A percentile compares a stretch with the other conserved stretches of the same genome.
phyloP scores from a whole-genome alignment of 805 yeast genomes.

The Teunomyces lycoperdinae region DNA sequence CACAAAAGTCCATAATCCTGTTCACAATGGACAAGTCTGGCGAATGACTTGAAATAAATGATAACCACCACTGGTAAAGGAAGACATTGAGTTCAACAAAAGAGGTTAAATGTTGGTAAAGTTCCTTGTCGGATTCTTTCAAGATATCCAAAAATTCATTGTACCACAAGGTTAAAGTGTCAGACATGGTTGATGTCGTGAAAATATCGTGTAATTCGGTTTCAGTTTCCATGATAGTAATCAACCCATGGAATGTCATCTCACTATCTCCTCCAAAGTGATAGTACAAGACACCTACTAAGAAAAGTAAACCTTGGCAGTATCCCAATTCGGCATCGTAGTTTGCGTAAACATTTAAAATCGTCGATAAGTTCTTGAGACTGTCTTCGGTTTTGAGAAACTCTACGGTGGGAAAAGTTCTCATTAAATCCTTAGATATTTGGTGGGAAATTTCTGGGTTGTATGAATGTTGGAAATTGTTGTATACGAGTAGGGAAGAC shows the following conservation, averaged over 20 bases:
- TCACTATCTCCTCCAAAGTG: conserved; percentile 31
- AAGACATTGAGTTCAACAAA: conserved; percentile 45
- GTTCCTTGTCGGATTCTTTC: conserved; percentile 34
- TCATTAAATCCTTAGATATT: conserved; percentile 54
- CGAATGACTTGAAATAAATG: conserved; percentile 58
- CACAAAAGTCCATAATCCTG: conserved; percentile 49
- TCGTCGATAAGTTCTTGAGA: conserved; percentile 46
- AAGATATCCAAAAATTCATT: conserved; percentile 49
- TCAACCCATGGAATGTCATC: conserved; percentile 51
- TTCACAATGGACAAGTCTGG: conserved; percentile 49
- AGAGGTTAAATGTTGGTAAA: conserved; percentile 42
- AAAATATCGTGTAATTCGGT: conserved; percentile 48
- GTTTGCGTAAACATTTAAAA: conserved; percentile 60
- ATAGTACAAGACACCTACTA: conserved; percentile 56
- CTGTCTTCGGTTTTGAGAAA: conserved; percentile 47
- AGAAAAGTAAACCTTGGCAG: conserved; percentile 64
- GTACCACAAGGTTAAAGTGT: conserved; percentile 52
- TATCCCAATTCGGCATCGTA: conserved; percentile 66
- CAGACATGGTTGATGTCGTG: conserved; percentile 50
- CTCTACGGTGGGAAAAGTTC: conserved; percentile 57
- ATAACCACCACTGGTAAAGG: conserved; percentile 66
- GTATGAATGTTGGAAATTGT: conserved; percentile 43
- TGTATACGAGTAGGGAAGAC: conserved; percentile 29
- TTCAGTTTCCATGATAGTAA: conserved; percentile 58
- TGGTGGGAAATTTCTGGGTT: conserved; percentile 37